phyloP scores from a whole-genome alignment of 1,139 yeast genomes.

The Sugiyamaella neomexicana region DNA sequence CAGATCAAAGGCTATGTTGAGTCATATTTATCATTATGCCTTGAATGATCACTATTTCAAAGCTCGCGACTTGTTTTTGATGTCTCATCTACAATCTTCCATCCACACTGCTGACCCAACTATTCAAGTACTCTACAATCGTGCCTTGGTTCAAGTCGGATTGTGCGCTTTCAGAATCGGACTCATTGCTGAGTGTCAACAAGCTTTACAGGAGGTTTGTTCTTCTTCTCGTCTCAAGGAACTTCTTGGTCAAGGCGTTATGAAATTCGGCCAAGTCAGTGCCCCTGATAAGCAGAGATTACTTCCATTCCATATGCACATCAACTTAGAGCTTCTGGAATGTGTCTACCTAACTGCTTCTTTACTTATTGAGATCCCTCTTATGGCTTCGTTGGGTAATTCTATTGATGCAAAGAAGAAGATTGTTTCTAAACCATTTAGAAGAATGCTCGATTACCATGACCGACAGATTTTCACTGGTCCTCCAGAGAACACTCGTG shows the following conservation, averaged over 20 bases:
- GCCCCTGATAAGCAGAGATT: conserved; percentile 72
- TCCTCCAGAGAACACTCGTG: conserved; percentile 96
- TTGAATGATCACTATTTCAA: conserved; percentile 77
- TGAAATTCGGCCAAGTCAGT: conserved; percentile 61
- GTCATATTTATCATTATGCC: conserved; percentile 87
- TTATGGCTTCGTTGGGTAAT: conserved; percentile 61
- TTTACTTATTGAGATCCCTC: conserved; percentile 87
- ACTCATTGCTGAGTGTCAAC: conserved; percentile 81
- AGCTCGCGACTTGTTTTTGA: conserved; percentile 85
- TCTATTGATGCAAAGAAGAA: conserved; percentile 61
- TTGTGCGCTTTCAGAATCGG: conserved; percentile 94
- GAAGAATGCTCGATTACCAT: conserved; percentile 87
- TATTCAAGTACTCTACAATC: conserved; percentile 88
- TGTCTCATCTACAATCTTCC: conserved; percentile 78
- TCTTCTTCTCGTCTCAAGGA: conserved; percentile 87
- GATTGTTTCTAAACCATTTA: conserved; percentile 76
- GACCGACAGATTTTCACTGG: conserved; percentile 96
- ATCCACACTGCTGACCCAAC: conserved; percentile 83
- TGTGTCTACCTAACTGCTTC: conserved; percentile 91
- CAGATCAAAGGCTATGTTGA: conserved; percentile 81
- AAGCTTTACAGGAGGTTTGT: conserved; percentile 83
- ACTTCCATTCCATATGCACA: conserved; percentile 98
- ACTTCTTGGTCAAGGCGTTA: conserved; percentile 89
- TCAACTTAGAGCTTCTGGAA: conserved; percentile 91
- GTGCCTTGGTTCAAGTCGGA: conserved; percentile 95